Base-by-base conservation (phyloP, 2,329 filamentous ascomycete species). In the Apiospora rasikravindrae region DNA sequence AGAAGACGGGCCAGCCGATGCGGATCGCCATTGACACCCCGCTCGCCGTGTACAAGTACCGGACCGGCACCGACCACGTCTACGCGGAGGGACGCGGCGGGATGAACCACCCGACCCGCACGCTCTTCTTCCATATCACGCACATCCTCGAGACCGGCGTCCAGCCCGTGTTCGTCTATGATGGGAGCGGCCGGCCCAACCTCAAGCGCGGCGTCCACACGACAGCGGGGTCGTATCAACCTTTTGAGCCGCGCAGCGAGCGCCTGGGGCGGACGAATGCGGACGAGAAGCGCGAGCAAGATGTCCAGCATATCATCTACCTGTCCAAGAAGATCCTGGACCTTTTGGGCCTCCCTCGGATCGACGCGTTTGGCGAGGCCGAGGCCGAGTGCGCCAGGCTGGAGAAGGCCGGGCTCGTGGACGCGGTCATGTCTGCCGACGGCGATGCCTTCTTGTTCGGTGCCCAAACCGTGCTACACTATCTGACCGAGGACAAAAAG, bases 351-450 rank as follows among this genome's bases (percentile, higher is more conserved):
- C 19, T 64, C 10, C 57, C 29, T 87, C 1, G 77, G 80, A 5
- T 79, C 87, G 77, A 81, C 53, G 86, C 85, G 0, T 85, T 83
- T 0, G 85, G 82, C 2, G 85, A 88, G 74, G 84, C 84, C 0
- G 85, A 86, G 71, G 84, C 84, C 2, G 85, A 87, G 74, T 87
- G 86, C 71, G 84, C 82, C 0, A 77, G 77, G n/a, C 75, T 88
- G 11, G 83, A 87, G 70, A 73, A 77, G 26, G 73, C 82, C 1
- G 84, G 82, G 0, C 72, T 87, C 14, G 84, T 87, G 0, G 86
- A 87, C 73, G 85, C 84, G 8, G 84, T 87, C 1, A 87, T 83
- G 82, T 83, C 82, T 0, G 83, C 87, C 53, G 85, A 87, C 70
- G 81, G 82, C 1, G 85, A 88, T 61, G 77, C 78, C 0, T 78